These are phyloP conservation scores for Nitzschia sp. DNA, from an alignment of 108 stramenopile genomes.

Conservation along the genomic window DNA sequence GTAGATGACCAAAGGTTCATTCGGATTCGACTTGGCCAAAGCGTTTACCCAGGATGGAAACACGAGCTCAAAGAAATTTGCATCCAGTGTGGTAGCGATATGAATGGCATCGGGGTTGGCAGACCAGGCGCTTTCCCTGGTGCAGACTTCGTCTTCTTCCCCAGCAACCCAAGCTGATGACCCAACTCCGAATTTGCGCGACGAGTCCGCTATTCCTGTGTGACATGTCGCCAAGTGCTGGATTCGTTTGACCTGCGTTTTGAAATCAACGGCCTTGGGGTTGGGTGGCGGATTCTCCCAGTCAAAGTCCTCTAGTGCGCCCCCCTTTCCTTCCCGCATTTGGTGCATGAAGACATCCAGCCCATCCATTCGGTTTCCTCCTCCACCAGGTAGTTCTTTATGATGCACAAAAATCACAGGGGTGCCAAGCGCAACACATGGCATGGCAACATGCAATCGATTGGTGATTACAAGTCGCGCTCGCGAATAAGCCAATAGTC, in stretches of 20 bases:
- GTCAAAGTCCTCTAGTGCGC: neutral
- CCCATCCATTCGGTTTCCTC: constrained; percentile 11
- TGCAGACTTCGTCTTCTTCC: constrained; percentile 4
- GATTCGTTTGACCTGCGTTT: neutral
- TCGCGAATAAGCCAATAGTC: neutral
- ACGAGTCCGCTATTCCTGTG: neutral
- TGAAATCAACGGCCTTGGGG: neutral
- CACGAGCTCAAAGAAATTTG: constrained; percentile 5
- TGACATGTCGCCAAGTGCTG: neutral
- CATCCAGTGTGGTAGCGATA: constrained; percentile 1
- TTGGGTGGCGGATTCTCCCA: constrained; percentile 16
- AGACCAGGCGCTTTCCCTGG: constrained; percentile 4
- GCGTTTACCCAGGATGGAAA: constrained; percentile 4
- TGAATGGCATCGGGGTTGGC: constrained; percentile 8
- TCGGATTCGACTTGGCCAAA: neutral
- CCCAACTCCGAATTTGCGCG: constrained; percentile 5
- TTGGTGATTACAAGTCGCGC: constrained; percentile 18
- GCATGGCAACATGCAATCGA: constrained; percentile 17
- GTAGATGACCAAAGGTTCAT: neutral
- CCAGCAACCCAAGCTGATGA: neutral
- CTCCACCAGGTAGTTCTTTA: constrained; percentile 12
- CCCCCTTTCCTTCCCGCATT: neutral
- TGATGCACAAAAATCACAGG: constrained; percentile 19
- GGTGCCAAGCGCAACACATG: constrained; percentile 9
- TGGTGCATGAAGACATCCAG: constrained; percentile 12